Evolutionary conservation across 2,329 filamentous ascomycete genomes (phyloP).

Genomic region (Diaporthe australafricana): DNA sequence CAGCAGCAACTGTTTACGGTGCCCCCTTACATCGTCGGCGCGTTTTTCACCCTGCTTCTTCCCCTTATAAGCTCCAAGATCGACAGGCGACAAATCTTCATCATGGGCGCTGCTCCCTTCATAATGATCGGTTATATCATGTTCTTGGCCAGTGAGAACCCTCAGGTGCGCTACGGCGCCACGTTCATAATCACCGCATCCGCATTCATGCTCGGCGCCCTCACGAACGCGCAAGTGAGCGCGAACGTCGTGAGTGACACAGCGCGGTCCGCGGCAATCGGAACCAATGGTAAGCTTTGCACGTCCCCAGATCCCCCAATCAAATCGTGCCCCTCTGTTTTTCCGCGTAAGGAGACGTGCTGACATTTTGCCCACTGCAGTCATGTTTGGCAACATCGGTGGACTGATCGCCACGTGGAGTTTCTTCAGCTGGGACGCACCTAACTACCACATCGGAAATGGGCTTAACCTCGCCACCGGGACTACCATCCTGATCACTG

Average conservation of each 20-base stretch:
- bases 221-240: conserved; percentile 75
- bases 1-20: conserved; percentile 78
- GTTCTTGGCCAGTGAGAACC: conserved; percentile 69
- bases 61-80: conserved; percentile 71
- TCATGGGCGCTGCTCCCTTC: conserved; percentile 69
- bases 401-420: conserved; percentile 75
- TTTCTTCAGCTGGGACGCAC: conserved; percentile 72
- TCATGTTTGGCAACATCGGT: conserved; percentile 81
- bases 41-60: conserved; percentile 72
- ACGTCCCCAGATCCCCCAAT: no score
- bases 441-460: conserved; percentile 77
- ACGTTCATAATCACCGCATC: conserved; percentile 77
- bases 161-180: conserved; percentile 72
- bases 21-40: conserved; percentile 77
- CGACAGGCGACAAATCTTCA: conserved; percentile 70
- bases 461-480: conserved; percentile 74
- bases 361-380: conserved; percentile 40
- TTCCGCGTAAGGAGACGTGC: not conserved
- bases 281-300: conserved; percentile 55
- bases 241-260: conserved; percentile 80
- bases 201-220: conserved; percentile 71
- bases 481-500: conserved; percentile 61
- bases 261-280: conserved; percentile 74
- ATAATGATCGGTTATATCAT: conserved; percentile 78
- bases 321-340: no score